These are phyloP conservation scores for Mariannaea sp. DNA, from an alignment of 2,329 filamentous ascomycete species.

Conservation along the genomic window DNA sequence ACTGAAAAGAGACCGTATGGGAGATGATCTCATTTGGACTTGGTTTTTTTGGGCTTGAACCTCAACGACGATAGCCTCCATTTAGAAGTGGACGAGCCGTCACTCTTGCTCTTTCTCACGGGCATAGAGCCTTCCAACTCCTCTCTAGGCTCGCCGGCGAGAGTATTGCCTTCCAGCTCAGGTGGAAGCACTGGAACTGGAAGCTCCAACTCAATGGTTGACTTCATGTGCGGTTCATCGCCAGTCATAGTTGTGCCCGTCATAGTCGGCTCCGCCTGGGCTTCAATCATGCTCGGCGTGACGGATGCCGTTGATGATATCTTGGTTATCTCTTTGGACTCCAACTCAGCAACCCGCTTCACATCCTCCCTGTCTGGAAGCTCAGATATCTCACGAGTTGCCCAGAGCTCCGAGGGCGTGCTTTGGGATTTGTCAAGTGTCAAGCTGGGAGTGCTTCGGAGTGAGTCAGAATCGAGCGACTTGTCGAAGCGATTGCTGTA, in stretches of 20 bases:
- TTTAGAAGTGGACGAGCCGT: slow-evolving; percentile 8
- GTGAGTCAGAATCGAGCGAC: slow-evolving; percentile 17
- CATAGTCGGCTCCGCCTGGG: neutral
- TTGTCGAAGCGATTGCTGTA: slow-evolving; percentile 31
- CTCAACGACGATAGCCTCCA: slow-evolving; percentile 35
- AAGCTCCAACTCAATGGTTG: slow-evolving; percentile 6
- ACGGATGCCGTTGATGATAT: neutral
- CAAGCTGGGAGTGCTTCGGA: slow-evolving; percentile 24
- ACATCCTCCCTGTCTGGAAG: too few species aligned
- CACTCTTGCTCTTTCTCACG: slow-evolving; percentile 17
- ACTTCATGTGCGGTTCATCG: neutral
- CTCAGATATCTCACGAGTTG: slow-evolving; percentile 11
- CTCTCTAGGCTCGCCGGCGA: slow-evolving; percentile 6
- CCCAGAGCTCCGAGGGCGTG: slow-evolving; percentile 14
- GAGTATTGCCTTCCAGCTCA: slow-evolving; percentile 25
- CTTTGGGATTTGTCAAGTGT: neutral
- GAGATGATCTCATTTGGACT: slow-evolving; percentile 13
- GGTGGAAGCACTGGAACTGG: slow-evolving; percentile 24
- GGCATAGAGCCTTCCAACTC: slow-evolving; percentile 16
- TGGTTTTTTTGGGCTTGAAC: slow-evolving; percentile 28
- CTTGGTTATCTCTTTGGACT: slow-evolving; percentile 14
- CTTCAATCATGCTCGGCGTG: neutral
- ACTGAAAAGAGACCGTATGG: too few species aligned
- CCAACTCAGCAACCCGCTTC: slow-evolving; percentile 17
- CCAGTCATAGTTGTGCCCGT: neutral